Conservation (phyloP, 345 rosid species). For the Lenwebbia sp. region DNA sequence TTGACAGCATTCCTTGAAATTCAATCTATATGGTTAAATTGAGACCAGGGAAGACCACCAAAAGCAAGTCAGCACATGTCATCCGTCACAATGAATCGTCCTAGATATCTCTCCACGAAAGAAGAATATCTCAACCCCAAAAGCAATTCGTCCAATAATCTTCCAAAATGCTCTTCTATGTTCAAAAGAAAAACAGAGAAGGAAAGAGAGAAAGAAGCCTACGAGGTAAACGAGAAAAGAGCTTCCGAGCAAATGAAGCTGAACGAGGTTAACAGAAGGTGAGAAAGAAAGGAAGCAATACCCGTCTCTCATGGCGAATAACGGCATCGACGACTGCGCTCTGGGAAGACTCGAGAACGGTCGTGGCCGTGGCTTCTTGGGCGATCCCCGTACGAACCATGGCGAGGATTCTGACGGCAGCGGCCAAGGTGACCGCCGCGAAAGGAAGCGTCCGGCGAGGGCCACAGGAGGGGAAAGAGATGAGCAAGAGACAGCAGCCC, state of each 20-base stretch:
- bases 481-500: constrained; percentile 35
- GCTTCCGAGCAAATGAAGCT: background rate
- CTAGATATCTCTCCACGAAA: background rate
- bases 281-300: background rate
- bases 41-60: background rate
- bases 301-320: constrained; percentile 50
- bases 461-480: constrained; percentile 26
- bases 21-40: background rate
- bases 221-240: background rate
- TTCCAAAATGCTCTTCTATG: background rate
- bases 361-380: constrained; percentile 57
- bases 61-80: background rate
- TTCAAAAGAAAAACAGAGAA: background rate
- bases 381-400: constrained; percentile 50
- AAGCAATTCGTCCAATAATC: background rate
- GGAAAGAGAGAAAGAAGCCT: background rate
- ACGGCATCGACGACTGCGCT: constrained; percentile 15
- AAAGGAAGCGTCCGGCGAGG: constrained; percentile 15
- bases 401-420: constrained; percentile 36
- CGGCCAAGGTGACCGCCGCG: constrained; percentile 30
- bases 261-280: background rate
- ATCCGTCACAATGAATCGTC: background rate
- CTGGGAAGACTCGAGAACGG: constrained; percentile 40
- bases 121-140: background rate
- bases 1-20: background rate